A percentile compares a stretch with the other conserved stretches of the same genome.
phyloP scores from a whole-genome alignment of 2,329 filamentous ascomycete genomes.

The Aspergillus transmontanensis region DNA sequence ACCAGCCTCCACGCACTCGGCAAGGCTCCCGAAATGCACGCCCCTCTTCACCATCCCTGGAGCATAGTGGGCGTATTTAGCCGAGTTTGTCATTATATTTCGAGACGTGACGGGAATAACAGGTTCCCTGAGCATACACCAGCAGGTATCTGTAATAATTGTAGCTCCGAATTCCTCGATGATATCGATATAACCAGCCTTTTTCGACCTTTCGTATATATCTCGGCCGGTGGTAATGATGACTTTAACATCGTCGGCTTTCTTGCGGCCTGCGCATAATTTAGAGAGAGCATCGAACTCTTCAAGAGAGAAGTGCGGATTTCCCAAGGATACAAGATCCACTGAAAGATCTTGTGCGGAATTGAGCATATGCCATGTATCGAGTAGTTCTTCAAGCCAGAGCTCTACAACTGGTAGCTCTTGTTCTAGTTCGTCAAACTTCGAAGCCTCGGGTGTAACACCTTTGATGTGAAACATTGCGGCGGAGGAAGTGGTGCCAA shows the following conservation, averaged over 20 bases:
- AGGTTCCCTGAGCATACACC: conserved; percentile 51
- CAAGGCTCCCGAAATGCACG: conserved; percentile 31
- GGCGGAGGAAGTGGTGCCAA: conserved; percentile 46
- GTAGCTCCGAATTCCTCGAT: conserved; percentile 43
- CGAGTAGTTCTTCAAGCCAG: conserved; percentile 7
- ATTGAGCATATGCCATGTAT: conserved; percentile 25
- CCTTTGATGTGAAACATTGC: conserved; percentile 50
- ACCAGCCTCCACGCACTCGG: conserved; percentile 28
- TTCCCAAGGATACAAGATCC: conserved; percentile 48
- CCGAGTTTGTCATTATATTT: conserved; percentile 50
- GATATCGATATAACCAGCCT: conserved; percentile 31
- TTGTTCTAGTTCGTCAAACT: conserved; percentile 10
- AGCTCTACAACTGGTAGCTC: conserved; percentile 8
- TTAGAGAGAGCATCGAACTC: conserved; percentile 39
- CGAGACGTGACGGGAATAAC: conserved; percentile 31
- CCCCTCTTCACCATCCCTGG: conserved; percentile 25
- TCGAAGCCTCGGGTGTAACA: conserved; percentile 42
- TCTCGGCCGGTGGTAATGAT: conserved; percentile 27
- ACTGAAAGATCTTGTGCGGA: conserved; percentile 24
- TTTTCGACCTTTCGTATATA: conserved; percentile 22
- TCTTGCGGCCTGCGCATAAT: conserved; percentile 32
- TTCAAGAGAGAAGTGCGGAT: conserved; percentile 47
- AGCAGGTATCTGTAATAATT: conserved; percentile 51
- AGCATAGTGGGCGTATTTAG: conserved; percentile 51
- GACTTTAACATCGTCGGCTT: conserved; percentile 14